Percentiles rank a stretch among this genome's conserved stretches.
These are phyloP conservation scores for Lachancea dasiensis DNA, from an alignment of 805 yeast genomes.

Conservation along the genomic window DNA sequence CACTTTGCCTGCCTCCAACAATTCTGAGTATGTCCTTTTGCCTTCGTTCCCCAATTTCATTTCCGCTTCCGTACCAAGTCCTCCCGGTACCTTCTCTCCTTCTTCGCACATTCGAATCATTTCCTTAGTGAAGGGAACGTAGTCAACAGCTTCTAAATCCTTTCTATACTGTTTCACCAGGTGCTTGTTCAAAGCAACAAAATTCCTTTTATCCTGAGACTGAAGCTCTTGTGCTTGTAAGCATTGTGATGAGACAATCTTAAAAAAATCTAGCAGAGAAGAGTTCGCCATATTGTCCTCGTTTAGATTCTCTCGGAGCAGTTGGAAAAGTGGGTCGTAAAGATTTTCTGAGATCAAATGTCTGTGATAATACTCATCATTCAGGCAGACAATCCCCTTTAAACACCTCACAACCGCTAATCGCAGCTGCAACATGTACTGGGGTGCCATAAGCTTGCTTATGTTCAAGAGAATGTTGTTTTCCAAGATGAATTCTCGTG, in stretches of 20 bases:
- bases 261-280: conserved; percentile 64
- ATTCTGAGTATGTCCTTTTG: conserved; percentile 7
- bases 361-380: conserved; percentile 55
- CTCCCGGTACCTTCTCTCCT: neutral
- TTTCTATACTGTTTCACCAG: conserved; percentile 28
- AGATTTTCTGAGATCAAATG: conserved; percentile 52
- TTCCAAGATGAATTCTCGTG: conserved; percentile 59
- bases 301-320: conserved; percentile 43
- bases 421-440: conserved; percentile 44
- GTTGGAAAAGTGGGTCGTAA: conserved; percentile 42
- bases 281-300: conserved; percentile 66
- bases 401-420: conserved; percentile 66
- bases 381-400: conserved; percentile 52
- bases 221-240: conserved; percentile 11
- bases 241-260: conserved; percentile 34
- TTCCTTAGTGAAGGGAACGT: conserved; percentile 28
- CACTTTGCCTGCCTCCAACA: conserved; percentile 3
- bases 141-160: conserved; percentile 28
- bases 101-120: conserved; percentile 25
- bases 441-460: conserved; percentile 39
- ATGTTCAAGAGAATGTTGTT: conserved; percentile 54
- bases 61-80: conserved; percentile 7
- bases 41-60: conserved; percentile 7
- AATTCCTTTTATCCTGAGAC: conserved; percentile 19
- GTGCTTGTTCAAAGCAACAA: conserved; percentile 27